Evolutionary conservation across 2,329 filamentous ascomycete genomes (phyloP).

Genomic region (Cordyceps fumosorosea): DNA sequence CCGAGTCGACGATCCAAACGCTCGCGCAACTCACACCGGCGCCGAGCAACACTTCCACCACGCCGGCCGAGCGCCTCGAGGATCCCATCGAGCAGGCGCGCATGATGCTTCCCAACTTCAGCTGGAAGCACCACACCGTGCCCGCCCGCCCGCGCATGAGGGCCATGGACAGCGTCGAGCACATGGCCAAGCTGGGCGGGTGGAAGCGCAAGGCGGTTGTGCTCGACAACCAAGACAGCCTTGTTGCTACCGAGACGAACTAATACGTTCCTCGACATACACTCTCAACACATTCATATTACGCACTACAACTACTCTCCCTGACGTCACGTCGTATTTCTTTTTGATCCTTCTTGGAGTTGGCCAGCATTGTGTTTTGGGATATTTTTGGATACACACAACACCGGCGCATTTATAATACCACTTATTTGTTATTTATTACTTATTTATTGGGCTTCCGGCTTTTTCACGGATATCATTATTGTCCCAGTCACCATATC

Average conservation of each 20-base stretch:
- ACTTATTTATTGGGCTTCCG: background rate
- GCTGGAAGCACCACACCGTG: slow-evolving; percentile 25
- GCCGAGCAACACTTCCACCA: slow-evolving; percentile 9
- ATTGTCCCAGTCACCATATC: background rate
- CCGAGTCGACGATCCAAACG: slow-evolving; percentile 35
- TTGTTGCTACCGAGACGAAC: background rate
- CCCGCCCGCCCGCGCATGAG: slow-evolving; percentile 32
- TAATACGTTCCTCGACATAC: background rate
- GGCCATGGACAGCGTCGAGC: slow-evolving; percentile 32
- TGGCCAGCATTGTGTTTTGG: background rate
- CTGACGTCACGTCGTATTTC: background rate
- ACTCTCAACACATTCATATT: background rate
- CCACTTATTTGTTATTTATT: background rate
- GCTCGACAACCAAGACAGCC: slow-evolving; percentile 29
- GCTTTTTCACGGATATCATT: background rate
- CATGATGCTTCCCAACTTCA: slow-evolving; percentile 28
- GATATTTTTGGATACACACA: background rate
- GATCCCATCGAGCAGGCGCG: slow-evolving; percentile 19
- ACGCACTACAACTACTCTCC: background rate
- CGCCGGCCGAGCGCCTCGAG: slow-evolving; percentile 1
- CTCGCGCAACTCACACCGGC: slow-evolving; percentile 18
- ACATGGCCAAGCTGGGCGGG: slow-evolving; percentile 36
- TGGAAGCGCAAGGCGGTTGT: slow-evolving; percentile 39
- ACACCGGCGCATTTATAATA: slow-evolving; percentile 11
- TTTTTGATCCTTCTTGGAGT: background rate